phyloP scores from a whole-genome alignment of 2,329 filamentous ascomycete genomes.

The Daldinia eschscholtzii region DNA sequence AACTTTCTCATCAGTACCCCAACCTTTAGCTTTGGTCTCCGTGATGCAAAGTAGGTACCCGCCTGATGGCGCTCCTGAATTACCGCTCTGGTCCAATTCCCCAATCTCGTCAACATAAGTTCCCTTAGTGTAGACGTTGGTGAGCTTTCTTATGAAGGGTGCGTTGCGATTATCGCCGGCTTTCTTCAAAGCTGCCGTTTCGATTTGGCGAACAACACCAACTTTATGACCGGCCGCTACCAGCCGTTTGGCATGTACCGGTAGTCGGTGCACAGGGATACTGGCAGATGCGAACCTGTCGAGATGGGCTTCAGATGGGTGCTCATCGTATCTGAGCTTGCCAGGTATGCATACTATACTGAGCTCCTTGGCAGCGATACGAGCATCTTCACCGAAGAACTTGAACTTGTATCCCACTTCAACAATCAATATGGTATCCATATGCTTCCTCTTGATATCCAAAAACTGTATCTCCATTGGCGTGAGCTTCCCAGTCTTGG shows the following conservation, averaged over 20 bases:
- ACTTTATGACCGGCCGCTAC: slow-evolving; percentile 96
- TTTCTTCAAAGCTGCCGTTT: slow-evolving; percentile 96
- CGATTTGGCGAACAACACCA: slow-evolving; percentile 91
- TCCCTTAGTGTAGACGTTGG: slow-evolving; percentile 97
- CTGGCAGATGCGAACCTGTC: slow-evolving; percentile 95
- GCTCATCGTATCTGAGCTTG: slow-evolving; percentile 94
- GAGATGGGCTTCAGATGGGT: slow-evolving; percentile 91
- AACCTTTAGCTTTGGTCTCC: slow-evolving; percentile 81
- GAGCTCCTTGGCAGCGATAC: slow-evolving; percentile 87
- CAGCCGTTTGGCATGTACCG: slow-evolving; percentile 93
- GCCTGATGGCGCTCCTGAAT: slow-evolving; percentile 67
- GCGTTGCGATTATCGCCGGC: slow-evolving; percentile 94
- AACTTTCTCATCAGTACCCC: slow-evolving; percentile 92
- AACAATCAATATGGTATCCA: slow-evolving; percentile 90
- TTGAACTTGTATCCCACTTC: slow-evolving; percentile 99
- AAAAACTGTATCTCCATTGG: slow-evolving; percentile 94
- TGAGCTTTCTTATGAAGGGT: slow-evolving; percentile 91
- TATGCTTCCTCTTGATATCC: slow-evolving; percentile 91
- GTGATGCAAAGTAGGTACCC: slow-evolving; percentile 96
- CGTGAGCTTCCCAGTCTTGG: slow-evolving; percentile 83
- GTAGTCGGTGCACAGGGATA: slow-evolving; percentile 90
- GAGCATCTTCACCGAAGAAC: slow-evolving; percentile 96
- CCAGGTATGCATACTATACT: slow-evolving; percentile 97
- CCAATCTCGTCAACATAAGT: slow-evolving; percentile 97
- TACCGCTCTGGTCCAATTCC: slow-evolving; percentile 72